These are phyloP conservation scores for Fusarium torreyae DNA, from an alignment of 2,329 filamentous ascomycete species.

Conservation along the genomic window DNA sequence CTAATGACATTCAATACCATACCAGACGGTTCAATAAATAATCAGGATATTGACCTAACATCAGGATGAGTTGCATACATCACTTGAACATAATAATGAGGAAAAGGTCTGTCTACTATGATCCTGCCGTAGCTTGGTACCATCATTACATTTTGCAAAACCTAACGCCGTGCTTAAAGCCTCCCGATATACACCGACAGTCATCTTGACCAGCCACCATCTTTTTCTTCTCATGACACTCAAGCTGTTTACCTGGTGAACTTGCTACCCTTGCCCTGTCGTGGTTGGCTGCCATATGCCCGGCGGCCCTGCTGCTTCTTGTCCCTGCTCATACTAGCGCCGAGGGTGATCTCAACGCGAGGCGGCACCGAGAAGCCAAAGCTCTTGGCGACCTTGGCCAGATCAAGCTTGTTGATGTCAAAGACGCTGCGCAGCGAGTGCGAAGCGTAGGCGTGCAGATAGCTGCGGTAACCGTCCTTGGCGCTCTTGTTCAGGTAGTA, in stretches of 20 bases:
- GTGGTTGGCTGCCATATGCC: conserved; percentile 84
- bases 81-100: conserved; percentile 10
- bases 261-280: conserved; percentile 61
- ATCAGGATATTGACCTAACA: neutral
- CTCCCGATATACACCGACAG: conserved; percentile 42
- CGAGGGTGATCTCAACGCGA: conserved; percentile 86
- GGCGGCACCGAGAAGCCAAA: conserved; percentile 87
- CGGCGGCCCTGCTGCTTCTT: conserved; percentile 75
- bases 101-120: conserved; percentile 37
- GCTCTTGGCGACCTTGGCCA: conserved; percentile 86
- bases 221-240: conserved; percentile 13
- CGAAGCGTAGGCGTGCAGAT: conserved; percentile 94
- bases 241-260: conserved; percentile 42
- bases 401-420: conserved; percentile 86
- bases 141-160: conserved; percentile 51
- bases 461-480: conserved; percentile 86
- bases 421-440: conserved; percentile 73
- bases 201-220: conserved; percentile 31
- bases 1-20: too few species aligned
- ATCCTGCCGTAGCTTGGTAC: conserved; percentile 39
- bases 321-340: conserved; percentile 81
- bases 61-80: conserved; percentile 1
- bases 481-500: conserved; percentile 95
- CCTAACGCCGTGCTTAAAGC: conserved; percentile 52
- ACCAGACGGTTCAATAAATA: too few species aligned